Conservation (phyloP, 345 rosid genomes). For the Euphorbia lathyris region DNA sequence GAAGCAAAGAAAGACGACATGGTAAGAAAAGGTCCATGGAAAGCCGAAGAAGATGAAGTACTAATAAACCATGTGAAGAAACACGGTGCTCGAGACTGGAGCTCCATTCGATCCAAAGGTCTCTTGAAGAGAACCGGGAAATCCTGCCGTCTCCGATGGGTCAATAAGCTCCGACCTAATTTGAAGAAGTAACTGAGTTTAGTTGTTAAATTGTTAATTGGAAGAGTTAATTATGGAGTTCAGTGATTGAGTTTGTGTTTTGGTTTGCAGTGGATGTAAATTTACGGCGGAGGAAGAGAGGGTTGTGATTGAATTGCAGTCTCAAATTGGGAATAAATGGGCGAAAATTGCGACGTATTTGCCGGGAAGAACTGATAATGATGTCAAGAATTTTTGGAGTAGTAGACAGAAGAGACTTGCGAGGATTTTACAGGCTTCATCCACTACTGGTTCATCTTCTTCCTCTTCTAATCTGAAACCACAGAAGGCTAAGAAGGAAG, state of each 20-base stretch:
- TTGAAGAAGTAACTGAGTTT: slow-evolving; percentile 56
- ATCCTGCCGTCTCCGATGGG: slow-evolving; percentile 98
- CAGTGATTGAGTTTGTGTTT: background rate
- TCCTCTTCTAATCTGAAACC: slow-evolving; percentile 35
- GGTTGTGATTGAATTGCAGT: slow-evolving; percentile 82
- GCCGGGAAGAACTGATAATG: slow-evolving; percentile 85
- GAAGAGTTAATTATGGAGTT: slow-evolving; percentile 26
- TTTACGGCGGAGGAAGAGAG: slow-evolving; percentile 85
- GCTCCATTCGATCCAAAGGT: slow-evolving; percentile 99
- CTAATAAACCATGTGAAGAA: slow-evolving; percentile 62
- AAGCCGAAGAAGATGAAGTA: slow-evolving; percentile 83
- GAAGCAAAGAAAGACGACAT: too few species aligned
- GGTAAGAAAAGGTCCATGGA: slow-evolving; percentile 88
- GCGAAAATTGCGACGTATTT: slow-evolving; percentile 85
- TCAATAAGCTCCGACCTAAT: slow-evolving; percentile 90
- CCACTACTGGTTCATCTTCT: slow-evolving; percentile 32
- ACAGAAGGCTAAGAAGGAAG: slow-evolving; percentile 22
- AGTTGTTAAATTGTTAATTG: too few species aligned
- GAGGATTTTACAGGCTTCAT: slow-evolving; percentile 54
- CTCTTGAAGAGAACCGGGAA: slow-evolving; percentile 81
- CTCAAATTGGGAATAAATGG: slow-evolving; percentile 89
- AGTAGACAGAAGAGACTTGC: slow-evolving; percentile 83
- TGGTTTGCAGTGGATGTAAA: slow-evolving; percentile 87
- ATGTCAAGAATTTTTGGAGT: slow-evolving; percentile 97
- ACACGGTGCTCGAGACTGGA: slow-evolving; percentile 93